These are phyloP conservation scores for Apophysomyces variabilis DNA, from an alignment of 371 early-diverging fungal genomes.

Conservation along the genomic window DNA sequence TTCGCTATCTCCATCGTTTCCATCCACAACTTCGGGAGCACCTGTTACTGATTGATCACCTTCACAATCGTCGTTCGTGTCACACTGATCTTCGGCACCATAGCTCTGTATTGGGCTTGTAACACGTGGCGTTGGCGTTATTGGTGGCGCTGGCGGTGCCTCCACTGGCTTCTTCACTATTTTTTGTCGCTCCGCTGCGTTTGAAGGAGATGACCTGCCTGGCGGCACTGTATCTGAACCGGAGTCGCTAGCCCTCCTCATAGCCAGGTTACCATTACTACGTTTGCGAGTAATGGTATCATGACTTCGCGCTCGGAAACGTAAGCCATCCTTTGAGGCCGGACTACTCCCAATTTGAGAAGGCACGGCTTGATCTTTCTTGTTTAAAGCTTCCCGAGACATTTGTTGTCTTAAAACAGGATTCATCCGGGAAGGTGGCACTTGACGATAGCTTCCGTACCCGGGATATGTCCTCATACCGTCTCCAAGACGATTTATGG, in stretches of 20 bases:
- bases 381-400: constrained; percentile 34
- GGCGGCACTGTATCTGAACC: not conserved
- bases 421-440: constrained; percentile 21
- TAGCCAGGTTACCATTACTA: constrained; percentile 8
- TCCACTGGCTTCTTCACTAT: constrained; percentile 5
- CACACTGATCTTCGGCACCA: constrained; percentile 16
- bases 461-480: not conserved
- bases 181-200: not conserved
- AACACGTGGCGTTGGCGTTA: constrained; percentile 15
- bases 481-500: constrained; percentile 8
- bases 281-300: constrained; percentile 17
- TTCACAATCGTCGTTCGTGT: constrained; percentile 23
- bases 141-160: not conserved
- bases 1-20: constrained; percentile 17
- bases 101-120: constrained; percentile 11
- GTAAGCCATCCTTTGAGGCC: constrained; percentile 10
- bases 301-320: constrained; percentile 11
- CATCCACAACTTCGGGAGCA: constrained; percentile 15
- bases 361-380: constrained; percentile 10
- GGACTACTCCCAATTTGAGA: constrained; percentile 3
- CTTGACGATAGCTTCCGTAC: not conserved
- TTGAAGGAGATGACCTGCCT: constrained; percentile 4
- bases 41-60: constrained; percentile 4
- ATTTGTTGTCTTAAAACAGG: constrained; percentile 33
- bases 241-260: constrained; percentile 13